phyloP scores from a whole-genome alignment of 768 basidiomycete genomes.

The Lanmaoa pseudosensibilis region DNA sequence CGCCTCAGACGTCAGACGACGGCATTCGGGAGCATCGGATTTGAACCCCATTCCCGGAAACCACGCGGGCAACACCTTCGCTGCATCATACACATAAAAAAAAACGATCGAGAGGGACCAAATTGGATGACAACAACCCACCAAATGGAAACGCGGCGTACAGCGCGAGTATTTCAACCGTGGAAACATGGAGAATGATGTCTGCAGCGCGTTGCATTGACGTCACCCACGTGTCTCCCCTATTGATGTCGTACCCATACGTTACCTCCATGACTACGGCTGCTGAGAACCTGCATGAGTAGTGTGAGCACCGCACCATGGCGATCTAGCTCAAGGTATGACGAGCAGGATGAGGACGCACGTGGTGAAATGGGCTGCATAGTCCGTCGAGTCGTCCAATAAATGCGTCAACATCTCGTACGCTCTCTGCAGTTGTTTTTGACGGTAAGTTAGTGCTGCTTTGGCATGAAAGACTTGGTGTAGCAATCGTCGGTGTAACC shows the following conservation, averaged over 20 bases:
- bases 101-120: background rate
- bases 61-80: constrained; percentile 23
- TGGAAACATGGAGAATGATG: background rate
- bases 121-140: background rate
- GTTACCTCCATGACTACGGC: constrained; percentile 17
- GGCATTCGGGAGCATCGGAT: constrained; percentile 11
- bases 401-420: constrained; percentile 10
- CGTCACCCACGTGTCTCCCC: background rate
- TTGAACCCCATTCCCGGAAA: constrained; percentile 29
- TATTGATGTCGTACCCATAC: constrained; percentile 14
- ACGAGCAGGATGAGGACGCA: background rate
- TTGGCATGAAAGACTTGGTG: constrained; percentile 19
- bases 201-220: constrained; percentile 13
- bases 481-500: constrained; percentile 22
- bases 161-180: constrained; percentile 2
- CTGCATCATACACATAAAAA: constrained; percentile 6
- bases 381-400: constrained; percentile 8
- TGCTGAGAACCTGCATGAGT: background rate
- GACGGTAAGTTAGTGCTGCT: constrained; percentile 12
- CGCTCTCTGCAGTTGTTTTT: constrained; percentile 13
- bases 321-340: background rate
- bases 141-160: constrained; percentile 13
- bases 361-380: constrained; percentile 12
- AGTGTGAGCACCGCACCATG: background rate
- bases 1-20: background rate